phyloP scores from a whole-genome alignment of 371 early-diverging fungal species.

The Umbelopsis sp. region DNA sequence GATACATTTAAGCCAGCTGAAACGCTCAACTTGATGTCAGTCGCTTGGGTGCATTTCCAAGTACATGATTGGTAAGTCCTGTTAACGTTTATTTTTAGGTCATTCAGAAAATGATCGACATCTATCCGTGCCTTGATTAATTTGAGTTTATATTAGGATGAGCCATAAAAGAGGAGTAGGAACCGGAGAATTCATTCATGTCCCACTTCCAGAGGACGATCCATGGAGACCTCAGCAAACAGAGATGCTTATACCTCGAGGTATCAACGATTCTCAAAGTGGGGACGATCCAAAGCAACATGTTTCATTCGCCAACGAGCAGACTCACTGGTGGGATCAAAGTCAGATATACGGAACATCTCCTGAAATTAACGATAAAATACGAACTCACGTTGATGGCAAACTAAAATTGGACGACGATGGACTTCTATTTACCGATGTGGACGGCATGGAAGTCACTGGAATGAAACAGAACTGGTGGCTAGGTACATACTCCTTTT shows the following conservation, averaged over 20 bases:
- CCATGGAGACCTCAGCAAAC: not conserved
- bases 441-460: conserved; percentile 5
- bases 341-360: conserved; percentile 2
- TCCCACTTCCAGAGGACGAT: conserved; percentile 6
- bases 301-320: not conserved
- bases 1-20: conserved; percentile 2
- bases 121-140: too few relatives aligned
- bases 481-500: not conserved
- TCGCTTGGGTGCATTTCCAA: conserved; percentile 1
- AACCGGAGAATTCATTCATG: not conserved
- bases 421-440: not conserved
- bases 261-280: not conserved
- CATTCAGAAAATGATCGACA: not conserved
- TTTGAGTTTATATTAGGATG: not conserved
- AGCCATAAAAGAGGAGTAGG: not conserved
- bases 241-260: not conserved
- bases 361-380: not conserved
- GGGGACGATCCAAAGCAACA: not conserved
- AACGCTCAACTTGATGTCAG: not conserved
- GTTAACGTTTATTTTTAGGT: not conserved
- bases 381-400: not conserved
- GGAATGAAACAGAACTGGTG: conserved; percentile 17
- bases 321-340: conserved; percentile 6
- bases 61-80: conserved; percentile 7
- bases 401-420: conserved; percentile 2